Evolutionary conservation across 495 filamentous ascomycete genomes (phyloP), one percentile per base, ranked within the genome.

Genomic region (Penicillium samsonianum): DNA sequence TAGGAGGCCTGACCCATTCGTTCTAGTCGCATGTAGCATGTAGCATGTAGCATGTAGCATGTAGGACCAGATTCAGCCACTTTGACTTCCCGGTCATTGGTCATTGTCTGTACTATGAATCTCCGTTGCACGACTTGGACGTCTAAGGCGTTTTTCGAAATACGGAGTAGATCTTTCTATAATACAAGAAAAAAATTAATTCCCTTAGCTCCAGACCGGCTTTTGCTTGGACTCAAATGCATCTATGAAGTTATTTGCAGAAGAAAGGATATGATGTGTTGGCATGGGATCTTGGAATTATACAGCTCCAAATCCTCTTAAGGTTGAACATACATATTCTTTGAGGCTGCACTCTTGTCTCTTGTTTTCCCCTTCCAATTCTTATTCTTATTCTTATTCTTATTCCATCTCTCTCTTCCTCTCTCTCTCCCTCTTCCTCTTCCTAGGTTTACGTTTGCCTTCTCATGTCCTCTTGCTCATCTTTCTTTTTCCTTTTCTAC

Each of bases 51-150:
- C n/a, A n/a, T 38, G 41, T 53, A 26, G 22, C 26, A 35, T 55
- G 65, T 65, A 54, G 60, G 22, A 65, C 63, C 47, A 58, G 47
- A 51, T 63, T n/a, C 63, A 63, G 57, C 60, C 59, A 48, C 65
- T 49, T 56, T 41, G 52, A n/a, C 53, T 45, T 10, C 30, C 42
- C 50, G 10, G 38, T 61, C 43, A 63, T 65, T 68, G 65, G 57
- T 51, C 56, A 58, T 19, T 46, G 42, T 46, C 31, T 60, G 48
- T 63, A 43, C 53, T 53, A 63, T 65, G 60, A 49, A 30, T 30
- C 35, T 4, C 26, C 37, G 65, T 68, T 68, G 33, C 63, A 68
- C 65, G 55, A 50, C 51, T 44, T 56, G 42, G 50, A 50, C 28
- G 59, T 54, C 41, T 50, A 38, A 40, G 25, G 45, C 40, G 38